Base-by-base conservation (phyloP, 2,329 filamentous ascomycete species). In the Endoconidiophora laricicola region DNA sequence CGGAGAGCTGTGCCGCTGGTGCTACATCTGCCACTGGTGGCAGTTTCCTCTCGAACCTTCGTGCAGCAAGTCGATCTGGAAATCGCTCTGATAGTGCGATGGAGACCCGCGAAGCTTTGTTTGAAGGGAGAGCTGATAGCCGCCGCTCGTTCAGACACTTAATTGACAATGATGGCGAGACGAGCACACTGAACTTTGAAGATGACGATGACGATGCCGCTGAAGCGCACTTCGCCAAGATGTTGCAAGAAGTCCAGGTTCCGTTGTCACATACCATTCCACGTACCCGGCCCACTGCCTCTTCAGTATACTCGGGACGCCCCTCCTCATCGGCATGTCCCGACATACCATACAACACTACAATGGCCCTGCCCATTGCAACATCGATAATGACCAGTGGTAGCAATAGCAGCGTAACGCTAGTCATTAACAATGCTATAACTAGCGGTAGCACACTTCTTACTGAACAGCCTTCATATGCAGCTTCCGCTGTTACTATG, bases 401-500 rank as follows among this genome's bases (percentile, higher is more conserved):
- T 6, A n/a, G 37, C 44, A n/a, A 14, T n/a, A 46, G 18, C 44
- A 23, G 26, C 9, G 22, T 14, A 6, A 23, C 26, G 3, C 3
- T 23, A 24, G n/a, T 14, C 10, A 12, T 5, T n/a, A 20, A 10
- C 18, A 20, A 22, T 16, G 23, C 9, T 6, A 38, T 20, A 6
- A 44, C 7, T n/a, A 6, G n/a, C 18, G 44, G 38, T 10, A 24
- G 23, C 22, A 47, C 45, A 10, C 33, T 22, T n/a, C 38, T 33
- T 3, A 6, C 38, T 9, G 20, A 22, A n/a, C 5, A 33, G 7
- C 41, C 48, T 14, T 20, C 36, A 2, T 50, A 40, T 40, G 48
- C 48, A 3, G 48, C 43, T n/a, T 50, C 48, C 1, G 48, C 48
- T 9, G 37, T 41, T n/a, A 36, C 48, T 3, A 50, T 50, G 48